These are phyloP conservation scores for Bipolaris oryzae DNA, from an alignment of 2,329 filamentous ascomycete species.

Conservation along the genomic window DNA sequence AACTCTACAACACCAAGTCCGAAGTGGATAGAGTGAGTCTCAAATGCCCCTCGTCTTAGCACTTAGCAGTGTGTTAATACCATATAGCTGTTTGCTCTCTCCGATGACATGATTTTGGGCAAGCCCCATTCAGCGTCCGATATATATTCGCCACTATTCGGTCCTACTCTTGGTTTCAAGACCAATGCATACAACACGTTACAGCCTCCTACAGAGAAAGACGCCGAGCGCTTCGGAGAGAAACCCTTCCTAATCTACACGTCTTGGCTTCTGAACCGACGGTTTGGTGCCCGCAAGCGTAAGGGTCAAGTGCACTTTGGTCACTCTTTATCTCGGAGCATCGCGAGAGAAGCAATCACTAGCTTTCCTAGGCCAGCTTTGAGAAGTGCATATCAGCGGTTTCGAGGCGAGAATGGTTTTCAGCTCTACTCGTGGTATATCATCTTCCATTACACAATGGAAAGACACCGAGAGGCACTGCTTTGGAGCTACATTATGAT, in stretches of 20 bases:
- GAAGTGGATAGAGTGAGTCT: constrained; percentile 14
- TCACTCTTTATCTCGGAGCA: constrained; percentile 51
- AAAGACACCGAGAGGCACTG: constrained; percentile 52
- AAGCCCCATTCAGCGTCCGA: constrained; percentile 52
- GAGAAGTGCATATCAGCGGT: constrained; percentile 51
- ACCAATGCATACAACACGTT: constrained; percentile 51
- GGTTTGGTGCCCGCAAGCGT: constrained; percentile 54
- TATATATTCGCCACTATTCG: constrained; percentile 54
- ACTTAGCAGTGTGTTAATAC: background rate
- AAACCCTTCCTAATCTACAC: constrained; percentile 55
- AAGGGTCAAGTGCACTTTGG: constrained; percentile 54
- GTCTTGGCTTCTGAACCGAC: constrained; percentile 53
- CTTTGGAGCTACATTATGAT: constrained; percentile 54
- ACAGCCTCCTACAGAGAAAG: constrained; percentile 42
- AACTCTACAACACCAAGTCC: constrained; percentile 53
- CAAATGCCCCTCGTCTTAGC: background rate
- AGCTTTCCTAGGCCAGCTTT: constrained; percentile 52
- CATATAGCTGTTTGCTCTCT: constrained; percentile 48
- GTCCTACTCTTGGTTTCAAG: constrained; percentile 53
- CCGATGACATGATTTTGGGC: constrained; percentile 55
- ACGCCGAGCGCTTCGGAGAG: constrained; percentile 50
- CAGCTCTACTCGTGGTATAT: constrained; percentile 55
- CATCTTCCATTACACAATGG: constrained; percentile 54
- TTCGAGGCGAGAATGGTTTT: constrained; percentile 52
- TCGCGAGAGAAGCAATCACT: constrained; percentile 50